Conservation (phyloP, 345 rosid genomes). For the Iberis pinnata region DNA sequence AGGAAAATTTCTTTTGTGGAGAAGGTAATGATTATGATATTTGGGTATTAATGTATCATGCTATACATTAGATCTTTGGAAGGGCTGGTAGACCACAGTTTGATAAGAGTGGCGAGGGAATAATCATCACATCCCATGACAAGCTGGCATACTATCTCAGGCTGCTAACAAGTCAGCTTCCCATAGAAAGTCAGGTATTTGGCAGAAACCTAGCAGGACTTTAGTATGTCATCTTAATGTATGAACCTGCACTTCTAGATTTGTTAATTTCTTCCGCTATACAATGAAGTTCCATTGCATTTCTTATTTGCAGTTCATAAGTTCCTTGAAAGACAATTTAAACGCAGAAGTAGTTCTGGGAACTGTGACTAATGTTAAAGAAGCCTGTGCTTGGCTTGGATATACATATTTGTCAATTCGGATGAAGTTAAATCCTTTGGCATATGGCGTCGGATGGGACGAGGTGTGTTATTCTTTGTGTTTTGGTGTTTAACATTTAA, state of each 20-base stretch:
- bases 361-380: conserved; percentile 95
- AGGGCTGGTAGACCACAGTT: conserved; percentile 99
- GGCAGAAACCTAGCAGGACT: conserved; percentile 9
- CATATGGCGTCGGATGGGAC: conserved; percentile 98
- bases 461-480: conserved; percentile 49
- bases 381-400: conserved; percentile 98
- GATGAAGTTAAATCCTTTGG: conserved; percentile 93
- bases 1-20: not conserved
- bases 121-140: conserved; percentile 93
- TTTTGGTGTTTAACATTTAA: conserved; percentile 1
- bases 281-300: conserved; percentile 2
- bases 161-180: conserved; percentile 90
- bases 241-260: conserved; percentile 10
- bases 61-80: conserved; percentile 70
- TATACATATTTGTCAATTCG: conserved; percentile 93
- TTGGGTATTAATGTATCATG: conserved; percentile 8
- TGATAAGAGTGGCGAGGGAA: conserved; percentile 98
- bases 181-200: conserved; percentile 95
- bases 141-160: conserved; percentile 87
- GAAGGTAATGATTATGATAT: conserved; percentile 5
- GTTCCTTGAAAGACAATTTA: conserved; percentile 84
- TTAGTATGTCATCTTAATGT: conserved; percentile 9
- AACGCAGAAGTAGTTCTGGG: conserved; percentile 98
- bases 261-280: not conserved
- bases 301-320: conserved; percentile 64